Base-by-base conservation (phyloP, 768 basidiomycete genomes). In the Boletus vinaceobasis region DNA sequence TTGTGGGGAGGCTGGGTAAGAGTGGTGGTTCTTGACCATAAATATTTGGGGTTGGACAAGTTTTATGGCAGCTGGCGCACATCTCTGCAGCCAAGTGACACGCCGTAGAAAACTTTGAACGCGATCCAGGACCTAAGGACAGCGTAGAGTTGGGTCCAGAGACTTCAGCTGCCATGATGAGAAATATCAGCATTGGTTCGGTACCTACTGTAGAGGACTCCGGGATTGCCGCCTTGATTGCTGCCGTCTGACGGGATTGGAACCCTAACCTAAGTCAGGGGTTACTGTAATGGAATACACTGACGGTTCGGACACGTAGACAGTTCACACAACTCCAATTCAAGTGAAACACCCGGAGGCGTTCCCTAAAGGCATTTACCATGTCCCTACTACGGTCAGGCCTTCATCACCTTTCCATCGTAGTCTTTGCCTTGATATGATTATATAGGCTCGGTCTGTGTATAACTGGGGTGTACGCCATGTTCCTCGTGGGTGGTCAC, bases 401-500 rank as follows among this genome's bases (percentile, higher is more conserved):
- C 43, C 8, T 27, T 37, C 26, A 26, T 29, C 7, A 2, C 19
- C 7, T 50, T 42, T 55, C 9, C 23, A 35, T 35, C 14, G 1
- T 29, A 23, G 7, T 21, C 1, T 4, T 37, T 35, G 2, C 10
- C 31, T 48, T 55, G 40, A 57, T 31, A 43, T 21, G 4, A 7
- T 40, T 21, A 3, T 32, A 2, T 51, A 88, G 88, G 63, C 80
- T 98, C 44, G 79, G 76, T 27, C 61, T 88, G 59, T 98, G 95
- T 69, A 80, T 93, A 13, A 73, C 79, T 9, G 95, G 95, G 50
- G 94, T 98, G 43, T 98, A 98, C 67, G 82, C 88, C 23, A 93
- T 93, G 80, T 98, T 97, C 70, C 76, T 98, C 61, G 89, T 89
- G 63, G 71, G 86, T 68, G 51, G 49, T 26, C 55, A 33, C n/a